Evolutionary conservation across 352 stramenopile species (phyloP).

Genomic region (Plasmopara halstedii): DNA sequence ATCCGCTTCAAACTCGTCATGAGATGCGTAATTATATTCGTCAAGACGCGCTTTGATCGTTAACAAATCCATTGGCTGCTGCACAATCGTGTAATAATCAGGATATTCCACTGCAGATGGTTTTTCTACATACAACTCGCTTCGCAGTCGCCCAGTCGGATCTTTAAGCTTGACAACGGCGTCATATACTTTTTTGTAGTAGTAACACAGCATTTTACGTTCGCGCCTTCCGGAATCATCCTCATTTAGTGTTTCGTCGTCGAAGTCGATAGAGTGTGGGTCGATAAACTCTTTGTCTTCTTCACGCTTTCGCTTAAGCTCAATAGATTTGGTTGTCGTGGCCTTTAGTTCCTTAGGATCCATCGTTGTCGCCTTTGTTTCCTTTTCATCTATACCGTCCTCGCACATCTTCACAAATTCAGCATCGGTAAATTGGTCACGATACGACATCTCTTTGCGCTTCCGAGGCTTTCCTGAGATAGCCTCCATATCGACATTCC

Average conservation of each 20-base stretch:
- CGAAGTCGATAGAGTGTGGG: slow-evolving; percentile 16
- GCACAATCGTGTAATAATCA: slow-evolving; percentile 88
- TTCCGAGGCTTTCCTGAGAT: slow-evolving; percentile 47
- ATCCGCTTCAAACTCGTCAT: slow-evolving; percentile 69
- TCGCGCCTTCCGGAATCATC: slow-evolving; percentile 41
- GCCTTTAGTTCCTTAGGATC: slow-evolving; percentile 11
- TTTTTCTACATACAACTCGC: slow-evolving; percentile 72
- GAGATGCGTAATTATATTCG: slow-evolving; percentile 47
- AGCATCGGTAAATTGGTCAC: slow-evolving; percentile 77
- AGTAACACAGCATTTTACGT: slow-evolving; percentile 71
- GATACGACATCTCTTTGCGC: slow-evolving; percentile 82
- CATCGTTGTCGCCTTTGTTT: slow-evolving; percentile 11
- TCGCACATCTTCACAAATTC: slow-evolving; percentile 87
- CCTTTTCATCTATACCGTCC: slow-evolving; percentile 56
- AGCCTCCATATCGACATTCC: slow-evolving; percentile 52
- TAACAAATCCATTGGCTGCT: slow-evolving; percentile 76
- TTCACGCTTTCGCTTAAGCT: slow-evolving; percentile 28
- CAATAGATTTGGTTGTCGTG: background rate
- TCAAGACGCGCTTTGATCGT: slow-evolving; percentile 84
- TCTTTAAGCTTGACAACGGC: slow-evolving; percentile 77
- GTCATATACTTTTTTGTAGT: slow-evolving; percentile 81
- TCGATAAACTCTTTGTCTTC: slow-evolving; percentile 19
- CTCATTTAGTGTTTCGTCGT: slow-evolving; percentile 21
- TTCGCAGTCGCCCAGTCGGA: slow-evolving; percentile 50
- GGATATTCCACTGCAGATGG: slow-evolving; percentile 74